phyloP scores from a whole-genome alignment of 805 yeast species.

The Metschnikowia lachancei region DNA sequence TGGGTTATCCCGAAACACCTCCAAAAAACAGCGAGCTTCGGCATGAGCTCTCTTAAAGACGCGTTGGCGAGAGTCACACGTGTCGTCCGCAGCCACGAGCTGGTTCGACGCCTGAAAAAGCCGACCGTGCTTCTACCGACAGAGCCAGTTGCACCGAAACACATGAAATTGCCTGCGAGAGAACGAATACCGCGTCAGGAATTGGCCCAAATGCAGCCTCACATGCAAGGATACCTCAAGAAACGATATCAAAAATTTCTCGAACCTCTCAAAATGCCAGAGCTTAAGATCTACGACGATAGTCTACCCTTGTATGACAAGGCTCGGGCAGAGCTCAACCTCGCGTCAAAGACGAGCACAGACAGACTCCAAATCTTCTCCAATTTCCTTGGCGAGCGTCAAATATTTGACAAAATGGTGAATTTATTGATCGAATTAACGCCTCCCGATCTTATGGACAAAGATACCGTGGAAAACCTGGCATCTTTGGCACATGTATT shows the following conservation, averaged over 20 bases:
- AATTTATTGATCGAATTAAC: conserved; percentile 30
- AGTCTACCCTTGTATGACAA: conserved; percentile 24
- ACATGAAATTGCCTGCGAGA: conserved; percentile 1
- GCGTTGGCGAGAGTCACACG: conserved; percentile 36
- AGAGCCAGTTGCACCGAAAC: conserved; percentile 1
- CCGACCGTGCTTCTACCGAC: conserved; percentile 10
- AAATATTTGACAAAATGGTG: conserved; percentile 33
- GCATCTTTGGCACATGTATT: conserved; percentile 18
- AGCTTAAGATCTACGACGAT: conserved; percentile 32
- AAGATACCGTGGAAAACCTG: conserved; percentile 13
- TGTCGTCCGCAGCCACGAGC: conserved; percentile 28
- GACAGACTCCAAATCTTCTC: conserved; percentile 23
- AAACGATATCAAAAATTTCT: conserved; percentile 32
- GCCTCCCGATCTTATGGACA: conserved; percentile 28
- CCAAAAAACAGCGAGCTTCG: background rate
- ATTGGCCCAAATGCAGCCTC: conserved; percentile 15
- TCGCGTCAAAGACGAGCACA: conserved; percentile 23
- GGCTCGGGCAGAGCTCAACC: conserved; percentile 25
- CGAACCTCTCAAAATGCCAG: conserved; percentile 33
- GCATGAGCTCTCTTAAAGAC: conserved; percentile 33
- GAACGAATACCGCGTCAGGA: conserved; percentile 13
- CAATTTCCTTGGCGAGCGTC: conserved; percentile 28
- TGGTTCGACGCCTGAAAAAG: conserved; percentile 11
- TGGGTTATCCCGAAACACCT: too few relatives aligned
- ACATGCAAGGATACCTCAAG: conserved; percentile 20